phyloP scores from a whole-genome alignment of 208 protist species.

The Borovskyia barvae region DNA sequence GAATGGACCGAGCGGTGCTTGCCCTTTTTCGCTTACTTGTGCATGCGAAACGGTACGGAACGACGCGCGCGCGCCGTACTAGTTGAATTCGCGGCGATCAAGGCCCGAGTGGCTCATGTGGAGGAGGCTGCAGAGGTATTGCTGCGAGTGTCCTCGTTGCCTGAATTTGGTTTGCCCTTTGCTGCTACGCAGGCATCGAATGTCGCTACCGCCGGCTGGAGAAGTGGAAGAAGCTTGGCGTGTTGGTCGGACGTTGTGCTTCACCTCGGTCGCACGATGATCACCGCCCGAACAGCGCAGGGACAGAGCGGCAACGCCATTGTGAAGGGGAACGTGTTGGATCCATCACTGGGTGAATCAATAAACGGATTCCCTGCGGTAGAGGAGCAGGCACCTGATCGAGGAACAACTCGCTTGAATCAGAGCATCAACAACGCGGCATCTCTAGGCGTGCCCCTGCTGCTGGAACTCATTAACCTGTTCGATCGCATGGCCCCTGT shows the following conservation, averaged over 20 bases:
- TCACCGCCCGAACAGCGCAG: neutral
- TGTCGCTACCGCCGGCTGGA: constrained; percentile 3
- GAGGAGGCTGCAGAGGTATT: constrained; percentile 26
- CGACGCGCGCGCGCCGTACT: constrained; percentile 52
- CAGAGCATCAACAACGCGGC: constrained; percentile 23
- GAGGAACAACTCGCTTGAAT: constrained; percentile 19
- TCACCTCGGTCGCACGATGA: constrained; percentile 18
- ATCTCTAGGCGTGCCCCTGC: constrained; percentile 45
- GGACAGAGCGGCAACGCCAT: neutral
- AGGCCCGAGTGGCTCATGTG: constrained; percentile 19
- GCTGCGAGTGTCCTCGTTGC: constrained; percentile 33
- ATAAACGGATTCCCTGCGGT: constrained; percentile 17
- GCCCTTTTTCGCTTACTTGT: constrained; percentile 48
- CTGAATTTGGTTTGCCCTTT: constrained; percentile 31
- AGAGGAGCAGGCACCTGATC: constrained; percentile 24
- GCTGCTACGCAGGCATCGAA: constrained; percentile 1
- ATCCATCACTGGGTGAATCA: neutral
- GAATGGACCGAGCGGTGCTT: constrained; percentile 32
- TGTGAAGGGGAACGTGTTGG: neutral
- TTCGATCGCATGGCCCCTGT: constrained; percentile 33
- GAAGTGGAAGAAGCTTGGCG: neutral
- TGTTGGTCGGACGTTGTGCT: constrained; percentile 24
- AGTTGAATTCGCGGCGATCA: constrained; percentile 33
- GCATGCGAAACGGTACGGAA: constrained; percentile 46
- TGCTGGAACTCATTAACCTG: constrained; percentile 62